Percentiles rank a stretch among this genome's conserved stretches.
Evolutionary conservation across 352 stramenopile genomes (phyloP).

Genomic region (Globisporangium sylvaticum): DNA sequence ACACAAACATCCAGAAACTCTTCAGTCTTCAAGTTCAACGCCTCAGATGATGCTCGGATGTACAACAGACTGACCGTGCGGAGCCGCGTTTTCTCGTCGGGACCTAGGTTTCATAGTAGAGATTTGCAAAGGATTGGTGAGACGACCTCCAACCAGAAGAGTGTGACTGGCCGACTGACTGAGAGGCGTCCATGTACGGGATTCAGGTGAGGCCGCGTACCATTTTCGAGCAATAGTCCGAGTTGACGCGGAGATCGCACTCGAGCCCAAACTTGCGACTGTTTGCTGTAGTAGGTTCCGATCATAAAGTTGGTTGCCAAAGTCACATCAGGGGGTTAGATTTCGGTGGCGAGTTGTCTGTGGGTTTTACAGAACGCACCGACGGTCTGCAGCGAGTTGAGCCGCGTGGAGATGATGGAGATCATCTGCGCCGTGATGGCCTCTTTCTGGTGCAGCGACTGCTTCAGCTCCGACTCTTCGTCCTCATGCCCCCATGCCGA

Average conservation of each 20-base stretch:
- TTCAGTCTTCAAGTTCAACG: neutral
- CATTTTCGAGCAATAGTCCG: slow-evolving; percentile 72
- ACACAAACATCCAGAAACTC: neutral
- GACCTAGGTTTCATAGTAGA: too few species aligned
- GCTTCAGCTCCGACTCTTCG: slow-evolving; percentile 36
- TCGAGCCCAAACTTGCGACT: slow-evolving; percentile 69
- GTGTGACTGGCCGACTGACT: too few species aligned
- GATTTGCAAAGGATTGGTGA: too few species aligned
- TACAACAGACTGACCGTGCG: slow-evolving; percentile 30
- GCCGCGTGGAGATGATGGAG: slow-evolving; percentile 62
- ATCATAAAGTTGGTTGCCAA: too few species aligned
- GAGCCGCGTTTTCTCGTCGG: slow-evolving; percentile 57
- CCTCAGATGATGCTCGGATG: neutral
- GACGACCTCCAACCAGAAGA: too few species aligned
- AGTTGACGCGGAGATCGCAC: slow-evolving; percentile 66
- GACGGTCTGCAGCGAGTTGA: slow-evolving; percentile 63
- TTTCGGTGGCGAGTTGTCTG: too few species aligned
- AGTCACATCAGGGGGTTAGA: too few species aligned
- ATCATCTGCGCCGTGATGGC: slow-evolving; percentile 80
- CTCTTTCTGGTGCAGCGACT: slow-evolving; percentile 71
- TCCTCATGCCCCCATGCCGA: slow-evolving; percentile 26
- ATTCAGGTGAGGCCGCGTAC: too few species aligned
- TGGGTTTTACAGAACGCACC: slow-evolving; percentile 25
- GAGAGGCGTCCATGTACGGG: too few species aligned
- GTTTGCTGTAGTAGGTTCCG: too few species aligned